phyloP scores from a whole-genome alignment of 441 rosid species.

The Erysimum cheiri region DNA sequence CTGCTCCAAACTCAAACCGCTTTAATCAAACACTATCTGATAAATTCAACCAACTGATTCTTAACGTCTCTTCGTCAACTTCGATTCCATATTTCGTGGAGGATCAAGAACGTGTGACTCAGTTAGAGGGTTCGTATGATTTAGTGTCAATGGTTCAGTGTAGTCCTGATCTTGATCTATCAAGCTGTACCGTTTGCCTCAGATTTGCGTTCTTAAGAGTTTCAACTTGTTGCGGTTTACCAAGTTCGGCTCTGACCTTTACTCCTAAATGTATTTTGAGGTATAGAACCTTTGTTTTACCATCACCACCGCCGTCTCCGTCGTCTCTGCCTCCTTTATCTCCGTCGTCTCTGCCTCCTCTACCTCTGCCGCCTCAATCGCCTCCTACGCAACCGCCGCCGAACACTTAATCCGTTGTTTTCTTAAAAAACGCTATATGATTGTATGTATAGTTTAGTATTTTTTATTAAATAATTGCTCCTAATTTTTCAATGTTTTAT shows the following conservation, averaged over 20 bases:
- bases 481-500: too few relatives aligned
- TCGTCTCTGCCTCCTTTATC: background rate
- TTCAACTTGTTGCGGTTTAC: constrained; percentile 29
- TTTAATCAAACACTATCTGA: background rate
- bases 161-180: constrained; percentile 30
- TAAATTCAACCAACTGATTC: background rate
- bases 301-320: background rate
- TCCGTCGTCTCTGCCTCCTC: background rate
- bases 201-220: background rate
- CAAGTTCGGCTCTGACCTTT: background rate
- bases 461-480: too few relatives aligned
- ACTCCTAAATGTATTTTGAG: constrained; percentile 40
- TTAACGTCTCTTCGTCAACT: background rate
- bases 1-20: background rate
- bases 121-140: constrained; percentile 26
- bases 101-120: constrained; percentile 36
- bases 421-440: background rate
- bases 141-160: constrained; percentile 36
- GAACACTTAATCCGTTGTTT: background rate
- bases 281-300: constrained; percentile 1
- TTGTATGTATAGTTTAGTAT: background rate
- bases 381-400: background rate
- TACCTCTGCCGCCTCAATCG: background rate
- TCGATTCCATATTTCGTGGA: constrained; percentile 21
- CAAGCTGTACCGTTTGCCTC: constrained; percentile 25